Evolutionary conservation across 202 grass and related monocot genomes (phyloP).

Genomic region (Carex arenaria): DNA sequence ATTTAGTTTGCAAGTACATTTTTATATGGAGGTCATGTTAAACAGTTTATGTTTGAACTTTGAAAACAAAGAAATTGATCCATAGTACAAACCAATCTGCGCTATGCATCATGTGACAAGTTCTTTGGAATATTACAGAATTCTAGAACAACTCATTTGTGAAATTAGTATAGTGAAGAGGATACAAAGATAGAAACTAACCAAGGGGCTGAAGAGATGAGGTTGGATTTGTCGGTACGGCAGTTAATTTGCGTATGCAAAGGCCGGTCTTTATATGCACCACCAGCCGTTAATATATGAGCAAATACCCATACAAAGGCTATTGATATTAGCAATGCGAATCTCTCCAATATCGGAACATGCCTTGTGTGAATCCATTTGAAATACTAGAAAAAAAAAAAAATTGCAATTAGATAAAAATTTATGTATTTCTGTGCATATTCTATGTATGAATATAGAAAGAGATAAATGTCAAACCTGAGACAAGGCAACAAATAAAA

Average conservation of each 20-base stretch:
- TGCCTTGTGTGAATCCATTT: conserved; percentile 58
- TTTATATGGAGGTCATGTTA: too few species aligned
- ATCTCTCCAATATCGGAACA: conserved; percentile 78
- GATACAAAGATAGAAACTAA: conserved; percentile 27
- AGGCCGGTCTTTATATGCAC: conserved; percentile 68
- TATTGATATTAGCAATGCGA: conserved; percentile 68
- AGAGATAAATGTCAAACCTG: conserved; percentile 26
- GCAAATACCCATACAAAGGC: conserved; percentile 77
- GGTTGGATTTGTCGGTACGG: conserved; percentile 69
- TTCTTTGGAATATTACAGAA: too few species aligned
- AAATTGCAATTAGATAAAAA: not conserved
- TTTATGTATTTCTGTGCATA: not conserved
- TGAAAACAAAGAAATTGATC: too few species aligned
- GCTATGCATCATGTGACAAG: too few species aligned
- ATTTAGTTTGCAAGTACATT: too few species aligned
- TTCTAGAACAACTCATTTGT: too few species aligned
- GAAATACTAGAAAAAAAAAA: conserved; percentile 51
- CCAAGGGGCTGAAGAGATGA: conserved; percentile 89
- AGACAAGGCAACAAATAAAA: conserved; percentile 73
- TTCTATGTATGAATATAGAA: not conserved
- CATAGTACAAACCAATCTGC: too few species aligned
- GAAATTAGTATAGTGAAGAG: too few species aligned
- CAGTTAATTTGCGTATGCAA: conserved; percentile 78
- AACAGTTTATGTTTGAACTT: too few species aligned
- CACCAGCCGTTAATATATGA: conserved; percentile 78